phyloP scores from a whole-genome alignment of 139 green algal species.

The Parachlorella kessleri region DNA sequence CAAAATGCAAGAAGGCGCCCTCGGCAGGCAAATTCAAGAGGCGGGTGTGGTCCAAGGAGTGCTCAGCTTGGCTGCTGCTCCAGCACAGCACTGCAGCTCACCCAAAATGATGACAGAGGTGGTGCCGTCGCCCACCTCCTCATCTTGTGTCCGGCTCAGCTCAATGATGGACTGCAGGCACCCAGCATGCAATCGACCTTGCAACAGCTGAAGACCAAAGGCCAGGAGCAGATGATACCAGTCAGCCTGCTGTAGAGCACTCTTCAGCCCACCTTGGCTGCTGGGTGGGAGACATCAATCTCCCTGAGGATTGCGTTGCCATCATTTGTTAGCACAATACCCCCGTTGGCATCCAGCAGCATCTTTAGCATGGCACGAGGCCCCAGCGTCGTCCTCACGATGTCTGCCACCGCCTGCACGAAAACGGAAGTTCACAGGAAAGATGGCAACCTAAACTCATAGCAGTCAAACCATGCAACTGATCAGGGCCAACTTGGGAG shows the following conservation, averaged over 20 bases:
- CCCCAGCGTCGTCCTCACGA: conserved; percentile 97
- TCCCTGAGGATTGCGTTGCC: conserved; percentile 98
- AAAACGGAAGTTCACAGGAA: not conserved
- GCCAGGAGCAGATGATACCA: no score
- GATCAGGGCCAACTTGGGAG: no score
- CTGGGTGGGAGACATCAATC: conserved; percentile 97
- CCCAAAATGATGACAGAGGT: conserved; percentile 98
- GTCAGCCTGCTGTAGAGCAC: no score
- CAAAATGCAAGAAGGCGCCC: no score
- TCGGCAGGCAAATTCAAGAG: no score
- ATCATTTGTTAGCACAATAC: conserved; percentile 99
- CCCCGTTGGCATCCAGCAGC: conserved; percentile 96
- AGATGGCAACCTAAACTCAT: no score
- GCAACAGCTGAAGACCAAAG: no score
- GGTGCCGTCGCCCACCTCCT: conserved; percentile 99
- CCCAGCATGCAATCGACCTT: no score
- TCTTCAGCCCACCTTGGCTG: conserved; percentile 85
- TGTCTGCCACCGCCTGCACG: conserved; percentile 92
- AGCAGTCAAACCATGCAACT: no score
- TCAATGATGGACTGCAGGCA: conserved; percentile 96
- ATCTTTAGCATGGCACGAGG: conserved; percentile 99
- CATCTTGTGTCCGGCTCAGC: conserved; percentile 96
- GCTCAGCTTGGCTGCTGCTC: no score
- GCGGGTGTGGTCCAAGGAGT: no score
- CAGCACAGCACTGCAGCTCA: no score